These are phyloP conservation scores for Tetrahymena malaccensis DNA, from an alignment of 73 alveolate species.

Conservation along the genomic window DNA sequence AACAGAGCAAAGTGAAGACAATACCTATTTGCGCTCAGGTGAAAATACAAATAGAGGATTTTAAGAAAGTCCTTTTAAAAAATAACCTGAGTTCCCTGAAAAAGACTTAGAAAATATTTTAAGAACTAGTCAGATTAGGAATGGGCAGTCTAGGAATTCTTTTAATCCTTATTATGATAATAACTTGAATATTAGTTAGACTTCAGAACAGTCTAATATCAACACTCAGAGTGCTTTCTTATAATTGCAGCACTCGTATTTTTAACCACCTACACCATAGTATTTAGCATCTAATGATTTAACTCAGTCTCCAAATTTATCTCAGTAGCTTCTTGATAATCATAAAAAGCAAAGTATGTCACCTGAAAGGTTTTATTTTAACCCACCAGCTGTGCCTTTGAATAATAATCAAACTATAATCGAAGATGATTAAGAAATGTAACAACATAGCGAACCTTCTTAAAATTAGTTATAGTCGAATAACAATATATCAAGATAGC, in stretches of 20 bases:
- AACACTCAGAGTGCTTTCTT: neutral
- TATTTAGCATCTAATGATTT: neutral
- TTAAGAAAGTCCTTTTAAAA: neutral
- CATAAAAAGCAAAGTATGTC: neutral
- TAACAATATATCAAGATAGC: neutral
- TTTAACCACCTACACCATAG: neutral
- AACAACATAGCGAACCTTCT: neutral
- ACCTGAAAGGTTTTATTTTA: neutral
- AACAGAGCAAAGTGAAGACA: neutral
- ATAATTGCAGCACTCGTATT: neutral
- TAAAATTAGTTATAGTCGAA: neutral
- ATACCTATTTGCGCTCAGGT: neutral
- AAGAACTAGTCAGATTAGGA: neutral
- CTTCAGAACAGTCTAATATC: neutral
- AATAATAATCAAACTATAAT: neutral
- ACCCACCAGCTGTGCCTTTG: neutral
- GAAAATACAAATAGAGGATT: neutral
- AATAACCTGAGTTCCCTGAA: neutral
- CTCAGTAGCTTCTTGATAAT: neutral
- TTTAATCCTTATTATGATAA: neutral
- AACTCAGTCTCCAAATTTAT: neutral
- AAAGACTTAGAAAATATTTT: neutral
- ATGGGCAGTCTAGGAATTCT: neutral
- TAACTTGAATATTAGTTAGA: neutral
- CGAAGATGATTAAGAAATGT: neutral